Evolutionary conservation across 352 stramenopile genomes (phyloP).

Genomic region (Phytophthora melonis): DNA sequence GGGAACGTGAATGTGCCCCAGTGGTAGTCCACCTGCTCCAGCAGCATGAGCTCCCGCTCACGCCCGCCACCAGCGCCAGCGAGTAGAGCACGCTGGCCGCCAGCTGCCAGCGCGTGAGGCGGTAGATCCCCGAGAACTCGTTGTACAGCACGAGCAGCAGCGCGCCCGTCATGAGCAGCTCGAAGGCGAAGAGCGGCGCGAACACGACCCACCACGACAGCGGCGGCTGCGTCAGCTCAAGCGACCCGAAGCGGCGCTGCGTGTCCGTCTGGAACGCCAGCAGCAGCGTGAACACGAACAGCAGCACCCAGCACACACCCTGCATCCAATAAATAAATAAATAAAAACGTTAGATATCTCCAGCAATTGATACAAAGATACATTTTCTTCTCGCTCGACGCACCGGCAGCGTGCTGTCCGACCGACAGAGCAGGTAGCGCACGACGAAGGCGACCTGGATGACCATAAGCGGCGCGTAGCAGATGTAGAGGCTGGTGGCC

Average conservation of each 20-base stretch:
- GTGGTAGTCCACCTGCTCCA: constrained; percentile 78
- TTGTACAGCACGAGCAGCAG: constrained; percentile 80
- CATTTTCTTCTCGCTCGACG: constrained; percentile 20
- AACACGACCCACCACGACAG: constrained; percentile 81
- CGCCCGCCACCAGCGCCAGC: constrained; percentile 63
- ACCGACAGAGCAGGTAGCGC: constrained; percentile 82
- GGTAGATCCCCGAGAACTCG: constrained; percentile 83
- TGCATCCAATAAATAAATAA: constrained; percentile 28
- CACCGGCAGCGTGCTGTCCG: constrained; percentile 80
- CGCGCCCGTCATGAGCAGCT: constrained; percentile 63
- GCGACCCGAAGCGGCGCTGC: constrained; percentile 43
- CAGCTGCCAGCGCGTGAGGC: constrained; percentile 78
- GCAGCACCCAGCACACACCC: constrained; percentile 80
- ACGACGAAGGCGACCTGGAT: constrained; percentile 87
- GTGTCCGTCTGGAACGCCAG: constrained; percentile 81
- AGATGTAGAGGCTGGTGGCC: constrained; percentile 79
- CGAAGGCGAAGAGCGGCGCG: constrained; percentile 70
- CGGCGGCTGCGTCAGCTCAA: constrained; percentile 38
- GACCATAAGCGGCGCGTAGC: constrained; percentile 80
- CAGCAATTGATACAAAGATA: constrained; percentile 13
- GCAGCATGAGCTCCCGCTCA: constrained; percentile 82
- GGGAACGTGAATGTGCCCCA: constrained; percentile 81
- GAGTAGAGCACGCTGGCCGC: constrained; percentile 78
- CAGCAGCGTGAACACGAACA: constrained; percentile 84
- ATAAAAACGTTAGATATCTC: not conserved